phyloP scores from a whole-genome alignment of 2,329 filamentous ascomycete species.

The Aspergillus sergii region DNA sequence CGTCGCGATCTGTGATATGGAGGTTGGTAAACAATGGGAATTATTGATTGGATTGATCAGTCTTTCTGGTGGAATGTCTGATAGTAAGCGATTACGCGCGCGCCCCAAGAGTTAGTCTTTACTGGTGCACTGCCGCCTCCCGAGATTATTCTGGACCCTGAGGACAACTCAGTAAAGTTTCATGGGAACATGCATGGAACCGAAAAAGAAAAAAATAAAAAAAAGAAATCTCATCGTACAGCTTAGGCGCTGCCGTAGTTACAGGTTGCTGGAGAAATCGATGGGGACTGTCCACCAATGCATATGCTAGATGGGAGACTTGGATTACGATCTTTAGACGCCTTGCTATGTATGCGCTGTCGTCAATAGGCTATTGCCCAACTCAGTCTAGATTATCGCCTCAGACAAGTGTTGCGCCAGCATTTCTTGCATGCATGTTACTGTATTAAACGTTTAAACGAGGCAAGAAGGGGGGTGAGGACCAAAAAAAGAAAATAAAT shows the following conservation, averaged over 20 bases:
- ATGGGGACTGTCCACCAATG: not conserved
- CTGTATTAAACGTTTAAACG: not conserved
- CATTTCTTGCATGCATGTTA: constrained; percentile 3
- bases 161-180: not conserved
- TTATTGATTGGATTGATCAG: not conserved
- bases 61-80: not conserved
- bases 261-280: not conserved
- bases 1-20: not conserved
- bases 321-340: constrained; percentile 1
- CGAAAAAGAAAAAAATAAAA: not conserved
- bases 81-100: not conserved
- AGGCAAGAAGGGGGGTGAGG: not conserved
- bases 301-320: constrained; percentile 8
- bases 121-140: not conserved
- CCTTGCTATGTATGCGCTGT: constrained; percentile 1
- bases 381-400: not conserved
- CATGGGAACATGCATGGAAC: constrained; percentile 3
- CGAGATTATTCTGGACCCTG: not conserved
- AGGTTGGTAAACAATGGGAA: not conserved
- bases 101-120: not conserved
- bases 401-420: constrained; percentile 1
- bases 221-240: not conserved
- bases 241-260: not conserved
- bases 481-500: constrained; percentile 2
- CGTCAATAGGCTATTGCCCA: not conserved